A percentile compares a stretch with the other conserved stretches of the same genome.
phyloP scores from a whole-genome alignment of 2,329 filamentous ascomycete species.

The Botryotinia globosa region DNA sequence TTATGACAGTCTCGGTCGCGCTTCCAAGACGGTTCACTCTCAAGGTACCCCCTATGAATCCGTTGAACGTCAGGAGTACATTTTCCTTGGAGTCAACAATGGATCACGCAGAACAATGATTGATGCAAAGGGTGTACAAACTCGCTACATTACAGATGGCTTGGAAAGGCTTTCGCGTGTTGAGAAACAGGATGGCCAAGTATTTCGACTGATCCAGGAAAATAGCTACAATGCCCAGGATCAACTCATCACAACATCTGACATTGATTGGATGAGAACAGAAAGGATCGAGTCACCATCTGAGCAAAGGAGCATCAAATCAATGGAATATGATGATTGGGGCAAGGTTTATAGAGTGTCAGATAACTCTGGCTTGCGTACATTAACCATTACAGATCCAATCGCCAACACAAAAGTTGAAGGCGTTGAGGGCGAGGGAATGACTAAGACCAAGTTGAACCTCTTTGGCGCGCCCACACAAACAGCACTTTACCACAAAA shows the following conservation, averaged over 20 bases:
- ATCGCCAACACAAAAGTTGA: slow-evolving; percentile 11
- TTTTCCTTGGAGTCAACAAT: neutral
- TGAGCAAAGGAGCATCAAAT: neutral
- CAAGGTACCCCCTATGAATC: slow-evolving; percentile 2
- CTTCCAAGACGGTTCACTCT: neutral
- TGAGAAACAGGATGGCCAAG: slow-evolving; percentile 2
- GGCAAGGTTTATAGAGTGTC: slow-evolving; percentile 1
- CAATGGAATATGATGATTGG: slow-evolving; percentile 13
- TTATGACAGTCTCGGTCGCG: slow-evolving; percentile 5
- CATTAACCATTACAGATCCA: neutral
- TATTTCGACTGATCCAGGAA: slow-evolving; percentile 12
- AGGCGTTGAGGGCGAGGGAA: slow-evolving; percentile 16
- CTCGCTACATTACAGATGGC: slow-evolving; percentile 11
- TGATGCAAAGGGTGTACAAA: slow-evolving; percentile 10
- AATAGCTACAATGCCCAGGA: slow-evolving; percentile 13
- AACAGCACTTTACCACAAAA: neutral
- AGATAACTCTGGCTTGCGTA: neutral
- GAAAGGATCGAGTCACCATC: neutral
- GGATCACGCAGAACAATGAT: neutral
- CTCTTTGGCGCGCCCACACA: slow-evolving; percentile 9
- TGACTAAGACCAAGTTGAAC: slow-evolving; percentile 8
- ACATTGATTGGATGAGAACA: slow-evolving; percentile 15
- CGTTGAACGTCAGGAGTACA: neutral
- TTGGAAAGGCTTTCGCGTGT: slow-evolving; percentile 8
- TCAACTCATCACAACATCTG: neutral